Conservation (phyloP, 768 basidiomycete species). For the Macrolepiota fuliginosa region DNA sequence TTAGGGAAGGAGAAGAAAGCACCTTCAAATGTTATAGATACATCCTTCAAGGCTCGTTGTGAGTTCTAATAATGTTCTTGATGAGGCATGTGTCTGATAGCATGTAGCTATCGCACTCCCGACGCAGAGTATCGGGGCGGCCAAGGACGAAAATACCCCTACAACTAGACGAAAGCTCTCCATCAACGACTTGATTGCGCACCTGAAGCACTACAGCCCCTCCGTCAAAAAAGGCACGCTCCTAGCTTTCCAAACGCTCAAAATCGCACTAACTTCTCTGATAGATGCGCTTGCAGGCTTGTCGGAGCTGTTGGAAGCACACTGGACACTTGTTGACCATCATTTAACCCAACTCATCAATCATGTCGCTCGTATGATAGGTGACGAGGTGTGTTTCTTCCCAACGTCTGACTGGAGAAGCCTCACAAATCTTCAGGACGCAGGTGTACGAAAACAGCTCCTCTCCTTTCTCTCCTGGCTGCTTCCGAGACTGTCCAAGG, state of each 20-base stretch:
- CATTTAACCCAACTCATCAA: conserved; percentile 56
- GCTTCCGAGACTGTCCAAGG: conserved; percentile 58
- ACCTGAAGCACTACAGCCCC: conserved; percentile 82
- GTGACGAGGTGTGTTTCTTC: conserved; percentile 66
- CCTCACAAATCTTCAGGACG: conserved; percentile 52
- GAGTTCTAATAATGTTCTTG: conserved; percentile 26
- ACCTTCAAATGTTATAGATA: conserved; percentile 86
- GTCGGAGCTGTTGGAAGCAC: conserved; percentile 64
- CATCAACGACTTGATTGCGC: conserved; percentile 71
- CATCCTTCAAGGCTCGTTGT: conserved; percentile 95
- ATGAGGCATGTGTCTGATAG: conserved; percentile 15
- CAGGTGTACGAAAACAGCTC: conserved; percentile 71
- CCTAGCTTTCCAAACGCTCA: background rate
- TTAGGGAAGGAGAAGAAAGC: conserved; percentile 91
- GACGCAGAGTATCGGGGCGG: conserved; percentile 68
- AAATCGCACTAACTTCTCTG: background rate
- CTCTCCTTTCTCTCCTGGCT: conserved; percentile 73
- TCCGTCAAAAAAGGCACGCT: conserved; percentile 67
- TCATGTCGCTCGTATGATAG: conserved; percentile 67
- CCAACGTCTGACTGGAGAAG: conserved; percentile 8
- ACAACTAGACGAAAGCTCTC: conserved; percentile 76
- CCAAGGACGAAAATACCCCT: conserved; percentile 56
- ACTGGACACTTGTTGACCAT: conserved; percentile 52
- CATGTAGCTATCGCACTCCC: conserved; percentile 86
- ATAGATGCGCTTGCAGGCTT: conserved; percentile 74